Percentiles rank a stretch among this genome's conserved stretches.
phyloP scores from a whole-genome alignment of 192 early-diverging fungal genomes.

The Chytriomyces hyalinus region DNA sequence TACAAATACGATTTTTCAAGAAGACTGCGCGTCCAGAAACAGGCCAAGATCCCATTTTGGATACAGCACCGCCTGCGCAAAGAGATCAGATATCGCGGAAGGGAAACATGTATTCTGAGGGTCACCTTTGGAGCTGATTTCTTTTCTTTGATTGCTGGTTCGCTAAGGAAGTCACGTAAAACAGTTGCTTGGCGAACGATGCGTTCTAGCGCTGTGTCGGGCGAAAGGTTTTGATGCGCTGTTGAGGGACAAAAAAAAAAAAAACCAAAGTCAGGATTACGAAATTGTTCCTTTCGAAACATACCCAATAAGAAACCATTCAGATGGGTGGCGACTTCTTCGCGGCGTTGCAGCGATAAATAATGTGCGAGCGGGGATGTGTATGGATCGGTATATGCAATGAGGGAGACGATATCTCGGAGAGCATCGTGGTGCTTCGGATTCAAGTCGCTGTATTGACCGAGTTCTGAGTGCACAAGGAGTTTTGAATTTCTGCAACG shows the following conservation, averaged over 20 bases:
- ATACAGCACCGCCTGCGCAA: constrained; percentile 2
- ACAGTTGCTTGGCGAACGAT: constrained; percentile 67
- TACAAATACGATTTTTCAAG: not conserved
- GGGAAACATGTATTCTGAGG: not conserved
- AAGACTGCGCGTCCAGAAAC: not conserved
- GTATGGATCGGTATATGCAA: constrained; percentile 68
- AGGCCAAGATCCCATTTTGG: constrained; percentile 26
- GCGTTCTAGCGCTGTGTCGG: constrained; percentile 56
- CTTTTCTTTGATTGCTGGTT: constrained; percentile 46
- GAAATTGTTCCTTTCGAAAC: not conserved
- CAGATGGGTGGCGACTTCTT: constrained; percentile 62
- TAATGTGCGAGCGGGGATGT: constrained; percentile 58
- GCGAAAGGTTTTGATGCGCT: constrained; percentile 54
- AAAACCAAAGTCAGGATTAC: not conserved
- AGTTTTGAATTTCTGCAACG: no score
- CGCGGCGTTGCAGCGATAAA: constrained; percentile 60
- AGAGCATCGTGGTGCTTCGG: constrained; percentile 50
- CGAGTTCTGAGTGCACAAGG: constrained; percentile 38
- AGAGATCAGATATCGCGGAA: constrained; percentile 1
- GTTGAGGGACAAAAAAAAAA: not conserved
- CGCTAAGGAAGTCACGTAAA: constrained; percentile 54
- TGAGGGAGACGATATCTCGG: constrained; percentile 57
- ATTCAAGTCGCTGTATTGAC: constrained; percentile 44
- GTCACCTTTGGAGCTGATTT: constrained; percentile 24
- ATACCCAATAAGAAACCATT: constrained; percentile 72